Conservation (phyloP, 768 basidiomycete species). For the Porpolomopsis calyptriformis region DNA sequence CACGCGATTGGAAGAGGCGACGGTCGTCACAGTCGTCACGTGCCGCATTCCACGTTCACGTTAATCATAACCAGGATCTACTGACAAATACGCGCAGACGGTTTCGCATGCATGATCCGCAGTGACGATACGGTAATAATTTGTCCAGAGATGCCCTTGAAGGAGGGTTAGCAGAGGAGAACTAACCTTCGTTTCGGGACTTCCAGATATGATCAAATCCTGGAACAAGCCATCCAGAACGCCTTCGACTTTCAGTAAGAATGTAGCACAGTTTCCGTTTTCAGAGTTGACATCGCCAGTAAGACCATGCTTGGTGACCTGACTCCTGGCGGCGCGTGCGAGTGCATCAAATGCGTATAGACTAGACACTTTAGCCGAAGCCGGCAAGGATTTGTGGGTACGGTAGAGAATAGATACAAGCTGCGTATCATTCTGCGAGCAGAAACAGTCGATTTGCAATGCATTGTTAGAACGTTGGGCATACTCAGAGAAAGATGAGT, state of each 20-base stretch:
- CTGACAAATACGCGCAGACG: conserved; percentile 3
- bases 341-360: conserved; percentile 93
- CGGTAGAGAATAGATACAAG: conserved; percentile 84
- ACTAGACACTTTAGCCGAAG: conserved; percentile 67
- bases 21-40: background rate
- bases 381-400: conserved; percentile 69
- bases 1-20: too few relatives aligned
- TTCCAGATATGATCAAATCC: conserved; percentile 63
- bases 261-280: conserved; percentile 68
- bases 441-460: background rate
- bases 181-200: conserved; percentile 81
- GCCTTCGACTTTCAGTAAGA: conserved; percentile 83
- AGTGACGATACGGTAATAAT: background rate
- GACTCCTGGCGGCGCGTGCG: conserved; percentile 66
- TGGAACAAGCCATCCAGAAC: conserved; percentile 82
- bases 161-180: conserved; percentile 3
- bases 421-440: conserved; percentile 67
- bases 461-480: background rate
- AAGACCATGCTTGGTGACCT: conserved; percentile 53
- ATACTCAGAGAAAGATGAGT: background rate
- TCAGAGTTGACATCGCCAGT: conserved; percentile 43
- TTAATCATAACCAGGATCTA: conserved; percentile 2
- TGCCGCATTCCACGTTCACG: background rate
- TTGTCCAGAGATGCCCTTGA: background rate
- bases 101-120: background rate